A percentile compares a stretch with the other conserved stretches of the same genome.
Evolutionary conservation across 2,329 filamentous ascomycete genomes (phyloP).

Genomic region (Phoma sp.): DNA sequence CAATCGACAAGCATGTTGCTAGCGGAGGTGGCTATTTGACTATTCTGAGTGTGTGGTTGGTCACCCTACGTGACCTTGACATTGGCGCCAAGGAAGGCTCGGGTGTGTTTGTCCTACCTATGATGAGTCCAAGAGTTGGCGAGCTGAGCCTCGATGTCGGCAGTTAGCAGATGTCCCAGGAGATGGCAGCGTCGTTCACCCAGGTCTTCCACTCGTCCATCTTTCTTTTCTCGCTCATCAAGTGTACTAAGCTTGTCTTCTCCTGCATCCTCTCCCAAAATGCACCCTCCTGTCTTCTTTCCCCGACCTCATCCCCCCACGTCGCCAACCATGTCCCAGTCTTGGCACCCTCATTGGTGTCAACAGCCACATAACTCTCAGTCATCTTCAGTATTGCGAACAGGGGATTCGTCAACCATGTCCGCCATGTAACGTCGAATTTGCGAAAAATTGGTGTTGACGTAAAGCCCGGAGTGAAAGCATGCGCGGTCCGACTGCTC

Average conservation of each 20-base stretch:
- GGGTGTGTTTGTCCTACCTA: neutral
- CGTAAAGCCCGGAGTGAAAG: conserved; percentile 21
- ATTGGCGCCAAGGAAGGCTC: neutral
- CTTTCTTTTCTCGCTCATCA: conserved; percentile 3
- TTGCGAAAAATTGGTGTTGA: conserved; percentile 20
- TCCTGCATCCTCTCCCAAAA: conserved; percentile 21
- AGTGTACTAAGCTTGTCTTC: conserved; percentile 17
- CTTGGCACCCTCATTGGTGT: conserved; percentile 21
- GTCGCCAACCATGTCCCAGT: conserved; percentile 22
- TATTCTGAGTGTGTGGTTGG: neutral
- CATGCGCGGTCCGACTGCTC: conserved; percentile 8
- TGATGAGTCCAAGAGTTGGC: neutral
- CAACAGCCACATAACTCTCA: conserved; percentile 14
- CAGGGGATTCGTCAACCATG: conserved; percentile 18
- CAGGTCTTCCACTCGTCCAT: conserved; percentile 14
- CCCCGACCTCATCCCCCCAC: conserved; percentile 2
- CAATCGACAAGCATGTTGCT: neutral
- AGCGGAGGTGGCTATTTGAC: neutral
- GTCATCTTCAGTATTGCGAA: conserved; percentile 18
- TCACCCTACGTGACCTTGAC: neutral
- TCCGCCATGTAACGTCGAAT: conserved; percentile 13
- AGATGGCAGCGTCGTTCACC: conserved; percentile 16
- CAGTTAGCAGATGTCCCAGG: neutral
- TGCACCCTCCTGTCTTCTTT: conserved; percentile 3
- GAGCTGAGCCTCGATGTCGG: neutral